These are phyloP conservation scores for Ophiosphaerella korrae DNA, from an alignment of 2,329 filamentous ascomycete genomes.

Conservation along the genomic window DNA sequence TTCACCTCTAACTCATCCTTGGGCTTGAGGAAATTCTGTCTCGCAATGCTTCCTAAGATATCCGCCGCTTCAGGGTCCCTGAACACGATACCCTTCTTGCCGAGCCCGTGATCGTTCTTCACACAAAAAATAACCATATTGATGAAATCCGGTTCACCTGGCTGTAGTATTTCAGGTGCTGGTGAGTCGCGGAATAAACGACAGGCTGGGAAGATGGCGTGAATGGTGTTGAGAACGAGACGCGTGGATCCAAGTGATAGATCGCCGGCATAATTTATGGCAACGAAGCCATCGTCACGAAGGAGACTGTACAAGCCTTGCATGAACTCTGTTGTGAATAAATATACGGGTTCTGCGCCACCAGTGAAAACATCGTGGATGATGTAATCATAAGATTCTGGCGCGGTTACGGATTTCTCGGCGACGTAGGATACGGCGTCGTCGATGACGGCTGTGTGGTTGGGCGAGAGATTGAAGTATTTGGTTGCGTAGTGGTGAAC, in stretches of 20 bases:
- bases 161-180: slow-evolving; percentile 50
- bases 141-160: slow-evolving; percentile 70
- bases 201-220: slow-evolving; percentile 82
- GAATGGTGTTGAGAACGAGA: slow-evolving; percentile 82
- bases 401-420: slow-evolving; percentile 53
- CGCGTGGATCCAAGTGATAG: slow-evolving; percentile 75
- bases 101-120: slow-evolving; percentile 57
- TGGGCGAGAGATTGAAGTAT: slow-evolving; percentile 79
- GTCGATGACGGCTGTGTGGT: slow-evolving; percentile 78
- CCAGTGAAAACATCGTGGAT: slow-evolving; percentile 98
- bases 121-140: slow-evolving; percentile 97
- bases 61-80: slow-evolving; percentile 68
- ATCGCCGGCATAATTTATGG: slow-evolving; percentile 96
- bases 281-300: slow-evolving; percentile 78
- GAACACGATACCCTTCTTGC: slow-evolving; percentile 64
- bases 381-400: slow-evolving; percentile 79
- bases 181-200: slow-evolving; percentile 85
- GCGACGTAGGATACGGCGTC: slow-evolving; percentile 77
- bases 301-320: slow-evolving; percentile 72
- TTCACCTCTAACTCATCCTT: slow-evolving; percentile 67
- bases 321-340: slow-evolving; percentile 89
- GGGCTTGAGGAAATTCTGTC: slow-evolving; percentile 73
- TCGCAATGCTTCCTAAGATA: slow-evolving; percentile 71
- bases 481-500: slow-evolving; percentile 82
- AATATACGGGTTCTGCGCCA: slow-evolving; percentile 83